Percentiles rank a stretch among this genome's conserved stretches.
Evolutionary conservation across 768 basidiomycete species (phyloP).

Genomic region (Suillus ampliporus): DNA sequence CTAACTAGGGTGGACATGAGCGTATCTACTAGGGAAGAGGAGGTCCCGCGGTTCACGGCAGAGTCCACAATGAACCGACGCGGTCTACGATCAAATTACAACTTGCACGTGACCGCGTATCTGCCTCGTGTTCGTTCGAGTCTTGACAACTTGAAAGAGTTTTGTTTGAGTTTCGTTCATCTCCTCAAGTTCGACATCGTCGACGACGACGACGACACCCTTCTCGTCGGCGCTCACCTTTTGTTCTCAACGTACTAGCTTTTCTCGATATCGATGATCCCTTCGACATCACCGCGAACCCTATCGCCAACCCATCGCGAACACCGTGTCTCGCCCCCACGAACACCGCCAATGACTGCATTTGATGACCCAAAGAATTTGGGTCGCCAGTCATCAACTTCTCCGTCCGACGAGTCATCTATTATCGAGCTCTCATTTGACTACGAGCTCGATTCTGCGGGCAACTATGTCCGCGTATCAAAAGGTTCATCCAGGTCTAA

Average conservation of each 20-base stretch:
- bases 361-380: constrained; percentile 37
- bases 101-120: constrained; percentile 41
- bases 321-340: constrained; percentile 36
- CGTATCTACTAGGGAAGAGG: background rate
- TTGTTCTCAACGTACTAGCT: background rate
- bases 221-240: constrained; percentile 15
- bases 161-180: constrained; percentile 19
- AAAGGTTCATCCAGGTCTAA: constrained; percentile 46
- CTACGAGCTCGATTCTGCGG: constrained; percentile 50
- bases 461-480: constrained; percentile 52
- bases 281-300: constrained; percentile 25
- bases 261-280: constrained; percentile 25
- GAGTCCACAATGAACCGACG: constrained; percentile 12
- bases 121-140: constrained; percentile 43
- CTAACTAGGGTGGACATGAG: too few relatives aligned
- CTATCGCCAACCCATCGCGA: constrained; percentile 38
- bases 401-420: constrained; percentile 52
- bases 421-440: constrained; percentile 54
- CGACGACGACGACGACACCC: constrained; percentile 26
- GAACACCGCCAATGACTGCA: constrained; percentile 32
- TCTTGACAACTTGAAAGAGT: constrained; percentile 31
- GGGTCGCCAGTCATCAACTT: constrained; percentile 36
- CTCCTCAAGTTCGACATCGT: constrained; percentile 12
- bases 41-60: background rate
- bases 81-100: constrained; percentile 23